Percentiles rank a stretch among this genome's conserved stretches.
These are phyloP conservation scores for Anisodus tanguticus DNA, from an alignment of 257 asterid species.

Conservation along the genomic window DNA sequence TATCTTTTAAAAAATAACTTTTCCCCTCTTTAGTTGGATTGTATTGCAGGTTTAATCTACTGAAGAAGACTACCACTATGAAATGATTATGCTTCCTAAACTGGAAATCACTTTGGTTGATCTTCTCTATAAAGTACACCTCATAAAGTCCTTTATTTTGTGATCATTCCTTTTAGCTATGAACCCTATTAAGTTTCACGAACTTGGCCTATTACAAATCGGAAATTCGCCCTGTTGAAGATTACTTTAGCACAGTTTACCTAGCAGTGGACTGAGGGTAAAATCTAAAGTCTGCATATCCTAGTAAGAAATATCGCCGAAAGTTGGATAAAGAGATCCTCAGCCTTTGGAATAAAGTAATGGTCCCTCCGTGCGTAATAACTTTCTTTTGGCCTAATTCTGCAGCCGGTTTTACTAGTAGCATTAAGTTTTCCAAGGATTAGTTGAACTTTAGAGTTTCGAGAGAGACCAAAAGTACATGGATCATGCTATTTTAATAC, in stretches of 20 bases:
- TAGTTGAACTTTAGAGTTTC: not conserved
- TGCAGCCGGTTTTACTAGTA: not conserved
- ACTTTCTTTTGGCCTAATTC: slow-evolving; percentile 1
- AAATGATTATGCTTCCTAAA: slow-evolving; percentile 25
- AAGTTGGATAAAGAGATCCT: not conserved
- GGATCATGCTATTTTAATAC: not conserved
- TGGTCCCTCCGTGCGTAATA: not conserved
- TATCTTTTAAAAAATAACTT: not conserved
- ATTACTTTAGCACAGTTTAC: not conserved
- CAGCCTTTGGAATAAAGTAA: not conserved
- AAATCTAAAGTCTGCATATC: not conserved
- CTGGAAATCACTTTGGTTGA: slow-evolving; percentile 9
- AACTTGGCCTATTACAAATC: not conserved
- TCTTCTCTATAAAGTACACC: not conserved
- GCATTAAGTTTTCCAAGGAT: not conserved
- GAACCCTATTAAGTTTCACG: not conserved
- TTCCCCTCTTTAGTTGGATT: slow-evolving; percentile 12
- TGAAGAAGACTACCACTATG: not conserved
- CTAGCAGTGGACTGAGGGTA: not conserved
- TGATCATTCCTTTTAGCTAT: not conserved
- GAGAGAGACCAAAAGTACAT: slow-evolving; percentile 1
- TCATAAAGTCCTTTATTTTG: not conserved
- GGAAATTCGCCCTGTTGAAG: not conserved
- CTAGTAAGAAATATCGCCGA: not conserved
- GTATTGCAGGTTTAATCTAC: slow-evolving; percentile 7